Base-by-base conservation (phyloP, 1,139 yeast genomes). In the Scheffersomyces insectosa region DNA sequence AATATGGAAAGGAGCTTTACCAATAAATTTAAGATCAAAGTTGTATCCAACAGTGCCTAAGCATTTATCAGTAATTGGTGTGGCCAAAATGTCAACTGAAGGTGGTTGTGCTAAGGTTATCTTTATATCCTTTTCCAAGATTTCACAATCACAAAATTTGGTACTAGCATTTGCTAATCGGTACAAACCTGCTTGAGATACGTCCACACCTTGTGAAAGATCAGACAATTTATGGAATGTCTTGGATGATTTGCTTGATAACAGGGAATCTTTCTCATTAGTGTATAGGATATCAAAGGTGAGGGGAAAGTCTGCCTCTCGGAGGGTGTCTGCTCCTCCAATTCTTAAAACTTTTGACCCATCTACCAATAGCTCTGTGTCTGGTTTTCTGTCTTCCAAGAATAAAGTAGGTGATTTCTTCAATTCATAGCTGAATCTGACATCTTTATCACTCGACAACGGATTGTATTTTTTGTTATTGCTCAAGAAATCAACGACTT, bases 41-140 rank as follows among this genome's bases (percentile, higher is more conserved):
- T 70, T 68, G 52, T 75, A 80, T 0, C 98, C 99, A 8, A 89
- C 83, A 41, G 91, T 88, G 1, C 99, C 99, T 29, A 95, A 87
- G 68, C 99, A 93, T 45, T 85, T 81, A 57, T 93, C 98, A 31
- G 82, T 71, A 3, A 91, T 80, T 2, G 90, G 83, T 3, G 72
- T 68, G 1, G 88, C 79, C 4, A 59, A 50, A 5, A 86, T 81
- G 41, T 60, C 69, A 52, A 82, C 75, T 45, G 59, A 63, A 3
- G 93, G 93, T 12, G 70, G 72, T 0, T 63, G 49, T 1, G 75
- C 76, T 3, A 59, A 46, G 11, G 45, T 47, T 2, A 73, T 42
- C 1, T 28, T 35, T 3, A 70, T 52, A 14, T 13, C 37, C 1
- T 46, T 38, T 3, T 36, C 62, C 13, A 67, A 60, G 33, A 83